Evolutionary conservation across 164 flowering plant species (phyloP), one percentile per base, ranked within the genome.

Genomic region (Umbilicus rupestris): DNA sequence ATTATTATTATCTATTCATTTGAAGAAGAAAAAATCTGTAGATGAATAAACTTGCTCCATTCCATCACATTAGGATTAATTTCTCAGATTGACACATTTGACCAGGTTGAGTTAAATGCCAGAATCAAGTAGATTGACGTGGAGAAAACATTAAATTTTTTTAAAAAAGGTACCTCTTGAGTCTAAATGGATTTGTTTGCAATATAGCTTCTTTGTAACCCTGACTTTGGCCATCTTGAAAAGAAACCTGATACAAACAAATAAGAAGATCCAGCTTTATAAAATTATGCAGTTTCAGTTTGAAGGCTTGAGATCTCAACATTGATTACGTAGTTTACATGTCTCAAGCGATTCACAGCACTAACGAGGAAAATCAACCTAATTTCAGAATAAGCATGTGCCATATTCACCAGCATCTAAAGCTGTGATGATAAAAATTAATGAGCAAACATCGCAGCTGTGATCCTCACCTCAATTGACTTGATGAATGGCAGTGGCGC

Each of bases 401-500:
- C 45, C 28, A 64, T 28, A 45, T 16, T 65, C 20, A 6, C 46
- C 35, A 14, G 41, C 26, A 15, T n/a, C n/a, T 39, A 17, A 64
- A 22, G 9, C 19, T 17, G 9, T n/a, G 44, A 68, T 37, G 24
- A 30, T 39, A 62, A 46, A 28, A 1, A 17, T 6, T 41, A 28
- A 49, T 31, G 12, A 64, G 16, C 57, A 28, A 58, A 45, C 28
- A 49, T 24, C 30, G 28, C 22, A 35, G 12, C n/a, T 49, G 15
- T 11, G 20, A 30, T 62, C 39, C 65, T 73, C 74, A 90, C 98
- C 88, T 88, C 94, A 60, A 89, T 79, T 69, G 91, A 85, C 73
- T 83, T 81, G 68, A 94, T 76, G 70, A 94, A 94, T 63, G 97
- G 90, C 74, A 94, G 69, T 69, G 85, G 90, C 46, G 87, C 89